A percentile compares a stretch with the other conserved stretches of the same genome.
phyloP scores from a whole-genome alignment of 768 basidiomycete species.

The Tylopilus vinaceipallidus region DNA sequence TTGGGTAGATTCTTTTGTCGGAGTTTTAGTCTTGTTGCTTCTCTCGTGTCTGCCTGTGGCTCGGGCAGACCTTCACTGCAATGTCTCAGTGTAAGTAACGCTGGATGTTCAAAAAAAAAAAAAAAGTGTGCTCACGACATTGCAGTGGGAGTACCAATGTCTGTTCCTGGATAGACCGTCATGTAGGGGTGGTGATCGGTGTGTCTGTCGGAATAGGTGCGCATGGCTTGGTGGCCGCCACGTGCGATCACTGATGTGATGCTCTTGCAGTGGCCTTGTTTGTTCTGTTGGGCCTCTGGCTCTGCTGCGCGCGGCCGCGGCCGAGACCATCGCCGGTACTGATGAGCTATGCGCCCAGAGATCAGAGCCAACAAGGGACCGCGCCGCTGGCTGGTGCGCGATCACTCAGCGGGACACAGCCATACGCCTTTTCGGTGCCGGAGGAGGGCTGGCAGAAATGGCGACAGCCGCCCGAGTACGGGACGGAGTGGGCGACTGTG shows the following conservation, averaged over 20 bases:
- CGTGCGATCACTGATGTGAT: background rate
- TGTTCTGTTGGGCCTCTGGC: background rate
- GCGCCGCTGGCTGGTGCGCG: background rate
- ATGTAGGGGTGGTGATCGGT: background rate
- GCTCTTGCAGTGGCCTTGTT: conserved; percentile 4
- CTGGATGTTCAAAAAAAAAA: background rate
- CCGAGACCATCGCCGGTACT: background rate
- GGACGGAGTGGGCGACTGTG: conserved; percentile 2
- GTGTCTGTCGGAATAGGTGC: conserved; percentile 2
- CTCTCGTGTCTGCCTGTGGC: conserved; percentile 11
- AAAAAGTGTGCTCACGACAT: background rate
- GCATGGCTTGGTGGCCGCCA: background rate
- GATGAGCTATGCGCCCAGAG: background rate
- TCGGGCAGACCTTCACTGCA: conserved; percentile 10
- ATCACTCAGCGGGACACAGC: background rate
- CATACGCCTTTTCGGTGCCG: conserved; percentile 4
- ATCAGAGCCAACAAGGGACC: background rate
- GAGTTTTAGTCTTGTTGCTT: conserved; percentile 1
- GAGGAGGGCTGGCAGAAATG: background rate
- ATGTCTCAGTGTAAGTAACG: conserved; percentile 1
- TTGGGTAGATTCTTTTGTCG: conserved; percentile 1
- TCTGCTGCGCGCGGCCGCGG: background rate
- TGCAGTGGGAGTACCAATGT: conserved; percentile 5
- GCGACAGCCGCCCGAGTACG: background rate
- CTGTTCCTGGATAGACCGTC: conserved; percentile 6